Evolutionary conservation across 2,329 filamentous ascomycete genomes (phyloP).

Genomic region (Kalaharituber pfeilii): DNA sequence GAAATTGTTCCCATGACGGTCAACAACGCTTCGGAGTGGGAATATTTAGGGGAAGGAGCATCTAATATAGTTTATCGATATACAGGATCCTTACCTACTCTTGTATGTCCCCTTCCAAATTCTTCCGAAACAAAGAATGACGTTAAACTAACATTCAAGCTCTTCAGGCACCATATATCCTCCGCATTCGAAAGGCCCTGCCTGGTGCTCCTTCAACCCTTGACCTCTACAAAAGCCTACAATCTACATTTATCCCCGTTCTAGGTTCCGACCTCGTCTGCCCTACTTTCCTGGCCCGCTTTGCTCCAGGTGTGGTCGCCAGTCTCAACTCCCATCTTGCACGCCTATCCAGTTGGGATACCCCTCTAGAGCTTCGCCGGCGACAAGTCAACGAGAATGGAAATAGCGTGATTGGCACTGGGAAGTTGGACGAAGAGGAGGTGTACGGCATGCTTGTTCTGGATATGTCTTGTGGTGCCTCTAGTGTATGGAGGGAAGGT

Average conservation of each 20-base stretch:
- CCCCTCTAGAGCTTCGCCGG: conserved; percentile 8
- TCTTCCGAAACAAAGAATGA: too few species aligned
- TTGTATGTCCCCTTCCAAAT: conserved; percentile 19
- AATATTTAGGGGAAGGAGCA: neutral
- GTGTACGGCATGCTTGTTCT: conserved; percentile 20
- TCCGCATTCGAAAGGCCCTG: conserved; percentile 20
- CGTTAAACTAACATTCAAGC: conserved; percentile 10
- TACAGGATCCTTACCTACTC: conserved; percentile 21
- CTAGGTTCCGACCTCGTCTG: conserved; percentile 17
- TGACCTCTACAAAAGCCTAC: conserved; percentile 19
- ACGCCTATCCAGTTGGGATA: conserved; percentile 4
- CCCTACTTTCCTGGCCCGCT: conserved; percentile 18
- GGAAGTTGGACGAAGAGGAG: conserved; percentile 20
- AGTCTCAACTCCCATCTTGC: conserved; percentile 15
- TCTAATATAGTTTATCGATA: neutral
- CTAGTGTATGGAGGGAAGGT: neutral
- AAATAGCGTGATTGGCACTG: conserved; percentile 6
- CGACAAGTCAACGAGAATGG: conserved; percentile 8
- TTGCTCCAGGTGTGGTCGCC: conserved; percentile 17
- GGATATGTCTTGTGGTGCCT: conserved; percentile 21
- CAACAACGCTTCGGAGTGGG: neutral
- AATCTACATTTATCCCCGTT: conserved; percentile 19
- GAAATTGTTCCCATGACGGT: neutral
- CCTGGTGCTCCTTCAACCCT: conserved; percentile 21
- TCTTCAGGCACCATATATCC: conserved; percentile 16